Conservation (phyloP, 495 filamentous ascomycete genomes). For the Penicillium roqueforti region DNA sequence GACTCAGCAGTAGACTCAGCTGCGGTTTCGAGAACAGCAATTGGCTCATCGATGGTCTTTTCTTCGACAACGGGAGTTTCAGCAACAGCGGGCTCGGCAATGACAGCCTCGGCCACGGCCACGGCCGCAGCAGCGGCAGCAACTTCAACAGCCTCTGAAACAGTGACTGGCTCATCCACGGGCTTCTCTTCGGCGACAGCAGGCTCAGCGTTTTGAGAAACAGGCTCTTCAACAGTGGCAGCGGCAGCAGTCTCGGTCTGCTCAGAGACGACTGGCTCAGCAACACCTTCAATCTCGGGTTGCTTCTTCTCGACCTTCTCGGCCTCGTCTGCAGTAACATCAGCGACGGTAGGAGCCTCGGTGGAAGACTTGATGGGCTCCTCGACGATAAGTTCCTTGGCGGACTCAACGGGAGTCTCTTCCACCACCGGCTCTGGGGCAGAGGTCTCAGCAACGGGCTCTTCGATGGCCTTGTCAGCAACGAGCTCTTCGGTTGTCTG, state of each 20-base stretch:
- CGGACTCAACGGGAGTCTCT: slow-evolving; percentile 1
- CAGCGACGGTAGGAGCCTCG: slow-evolving; percentile 5
- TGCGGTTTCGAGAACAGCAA: not conserved
- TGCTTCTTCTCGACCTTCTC: slow-evolving; percentile 1
- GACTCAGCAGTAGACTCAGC: not conserved
- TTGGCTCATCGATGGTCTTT: slow-evolving; percentile 1
- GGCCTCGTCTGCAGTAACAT: slow-evolving; percentile 6
- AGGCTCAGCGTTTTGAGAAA: not conserved
- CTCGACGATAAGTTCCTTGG: slow-evolving; percentile 2
- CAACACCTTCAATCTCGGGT: not conserved
- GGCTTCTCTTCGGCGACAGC: slow-evolving; percentile 1
- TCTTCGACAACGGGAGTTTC: not conserved
- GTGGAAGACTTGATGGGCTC: slow-evolving; percentile 1
- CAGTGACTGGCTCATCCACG: slow-evolving; percentile 2
- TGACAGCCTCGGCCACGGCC: not conserved
- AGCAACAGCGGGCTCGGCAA: slow-evolving; percentile 6
- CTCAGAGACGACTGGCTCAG: slow-evolving; percentile 2
- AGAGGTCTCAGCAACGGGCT: slow-evolving; percentile 9
- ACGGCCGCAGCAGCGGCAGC: not conserved
- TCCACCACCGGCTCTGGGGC: slow-evolving; percentile 3
- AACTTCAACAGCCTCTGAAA: slow-evolving; percentile 6
- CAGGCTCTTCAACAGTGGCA: not conserved
- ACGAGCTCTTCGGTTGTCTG: slow-evolving; percentile 3
- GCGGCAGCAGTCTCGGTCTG: slow-evolving; percentile 3
- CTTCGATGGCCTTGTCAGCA: not conserved